Evolutionary conservation across 1,284 basidiomycete species (phyloP).

Genomic region (Apiotrichum gracile): DNA sequence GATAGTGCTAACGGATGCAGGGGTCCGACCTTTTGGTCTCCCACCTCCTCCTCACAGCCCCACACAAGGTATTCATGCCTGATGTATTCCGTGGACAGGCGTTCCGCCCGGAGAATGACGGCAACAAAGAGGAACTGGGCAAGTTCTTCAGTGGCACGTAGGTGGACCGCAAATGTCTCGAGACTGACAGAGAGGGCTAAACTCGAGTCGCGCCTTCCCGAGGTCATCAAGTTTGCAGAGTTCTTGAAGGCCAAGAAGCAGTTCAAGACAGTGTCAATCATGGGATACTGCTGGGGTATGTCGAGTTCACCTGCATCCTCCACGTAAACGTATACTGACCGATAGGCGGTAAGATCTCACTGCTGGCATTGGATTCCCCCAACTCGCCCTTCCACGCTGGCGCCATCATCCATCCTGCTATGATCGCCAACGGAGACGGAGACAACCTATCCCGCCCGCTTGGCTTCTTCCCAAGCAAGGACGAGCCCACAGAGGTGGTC

Average conservation of each 20-base stretch:
- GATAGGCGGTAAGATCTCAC: conserved; percentile 37
- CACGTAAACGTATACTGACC: neutral
- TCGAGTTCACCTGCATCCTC: neutral
- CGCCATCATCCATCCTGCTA: conserved; percentile 37
- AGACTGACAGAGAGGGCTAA: conserved; percentile 27
- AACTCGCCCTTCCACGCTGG: conserved; percentile 25
- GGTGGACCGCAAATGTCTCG: conserved; percentile 2
- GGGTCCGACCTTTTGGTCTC: conserved; percentile 35
- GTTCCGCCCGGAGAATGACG: conserved; percentile 39
- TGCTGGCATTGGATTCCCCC: conserved; percentile 23
- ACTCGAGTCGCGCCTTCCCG: conserved; percentile 34
- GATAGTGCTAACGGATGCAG: conserved; percentile 9
- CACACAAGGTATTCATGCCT: conserved; percentile 34
- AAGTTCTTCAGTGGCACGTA: conserved; percentile 40
- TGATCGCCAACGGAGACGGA: conserved; percentile 37
- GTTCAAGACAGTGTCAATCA: conserved; percentile 28
- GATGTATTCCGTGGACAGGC: conserved; percentile 38
- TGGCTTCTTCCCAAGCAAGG: conserved; percentile 37
- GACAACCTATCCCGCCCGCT: conserved; percentile 31
- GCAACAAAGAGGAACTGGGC: conserved; percentile 31
- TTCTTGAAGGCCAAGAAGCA: conserved; percentile 20
- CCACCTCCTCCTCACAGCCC: conserved; percentile 24
- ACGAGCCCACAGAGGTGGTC: conserved; percentile 36
- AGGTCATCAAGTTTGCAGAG: conserved; percentile 33
- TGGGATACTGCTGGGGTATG: conserved; percentile 43